A percentile compares a stretch with the other conserved stretches of the same genome.
phyloP scores from a whole-genome alignment of 352 stramenopile genomes.

The Pilasporangium apinafurcum region DNA sequence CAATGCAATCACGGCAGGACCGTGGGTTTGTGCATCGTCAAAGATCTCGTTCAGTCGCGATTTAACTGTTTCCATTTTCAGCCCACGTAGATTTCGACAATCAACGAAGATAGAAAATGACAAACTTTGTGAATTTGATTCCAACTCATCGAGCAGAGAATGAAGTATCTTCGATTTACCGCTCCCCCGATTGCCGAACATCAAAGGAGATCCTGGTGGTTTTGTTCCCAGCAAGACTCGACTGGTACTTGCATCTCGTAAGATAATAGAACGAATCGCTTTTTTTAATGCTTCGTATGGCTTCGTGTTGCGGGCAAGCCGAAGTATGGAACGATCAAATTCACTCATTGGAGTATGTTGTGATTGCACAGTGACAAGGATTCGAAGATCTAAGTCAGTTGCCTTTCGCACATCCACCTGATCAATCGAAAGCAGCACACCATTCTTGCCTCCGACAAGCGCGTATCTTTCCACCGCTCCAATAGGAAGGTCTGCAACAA shows the following conservation, averaged over 20 bases:
- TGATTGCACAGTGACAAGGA: slow-evolving; percentile 13
- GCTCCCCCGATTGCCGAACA: slow-evolving; percentile 68
- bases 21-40: slow-evolving; percentile 29
- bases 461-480: slow-evolving; percentile 56
- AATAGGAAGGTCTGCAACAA: slow-evolving; percentile 34
- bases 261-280: slow-evolving; percentile 43
- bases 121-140: slow-evolving; percentile 20
- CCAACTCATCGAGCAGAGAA: slow-evolving; percentile 31
- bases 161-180: slow-evolving; percentile 75
- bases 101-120: slow-evolving; percentile 44
- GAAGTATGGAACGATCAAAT: slow-evolving; percentile 18
- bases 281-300: slow-evolving; percentile 36
- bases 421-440: slow-evolving; percentile 15
- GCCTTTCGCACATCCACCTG: slow-evolving; percentile 29
- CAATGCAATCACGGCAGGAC: slow-evolving; percentile 61
- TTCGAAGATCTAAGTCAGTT: slow-evolving; percentile 9
- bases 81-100: slow-evolving; percentile 64
- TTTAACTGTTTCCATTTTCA: slow-evolving; percentile 87
- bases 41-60: slow-evolving; percentile 50
- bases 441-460: slow-evolving; percentile 28
- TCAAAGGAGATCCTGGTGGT: slow-evolving; percentile 48
- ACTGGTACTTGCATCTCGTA: slow-evolving; percentile 31
- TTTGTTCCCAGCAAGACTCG: slow-evolving; percentile 56
- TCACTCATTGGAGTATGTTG: slow-evolving; percentile 1
- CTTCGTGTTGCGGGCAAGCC: slow-evolving; percentile 34